These are phyloP conservation scores for Neofusicoccum umdonicola DNA, from an alignment of 2,329 filamentous ascomycete genomes.

Conservation along the genomic window DNA sequence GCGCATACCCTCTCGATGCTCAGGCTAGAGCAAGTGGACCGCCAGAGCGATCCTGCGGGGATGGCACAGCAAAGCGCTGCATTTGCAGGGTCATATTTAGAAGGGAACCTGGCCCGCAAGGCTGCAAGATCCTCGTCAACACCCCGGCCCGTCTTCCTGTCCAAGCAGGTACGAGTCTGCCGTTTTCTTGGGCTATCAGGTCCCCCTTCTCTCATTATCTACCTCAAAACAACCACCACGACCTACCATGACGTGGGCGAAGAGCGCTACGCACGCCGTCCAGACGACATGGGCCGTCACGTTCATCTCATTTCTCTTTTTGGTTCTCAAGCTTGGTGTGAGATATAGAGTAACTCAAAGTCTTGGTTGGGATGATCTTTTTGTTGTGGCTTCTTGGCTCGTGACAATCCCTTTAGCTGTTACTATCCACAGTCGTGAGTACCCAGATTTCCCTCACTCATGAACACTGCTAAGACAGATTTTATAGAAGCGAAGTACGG, in stretches of 20 bases:
- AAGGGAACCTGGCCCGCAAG: not conserved
- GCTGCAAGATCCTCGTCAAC: not conserved
- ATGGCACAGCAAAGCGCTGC: not conserved
- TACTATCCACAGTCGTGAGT: not conserved
- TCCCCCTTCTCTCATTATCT: not conserved
- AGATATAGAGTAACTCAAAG: not conserved
- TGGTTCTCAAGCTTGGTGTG: slow-evolving; percentile 3
- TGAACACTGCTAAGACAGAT: not conserved
- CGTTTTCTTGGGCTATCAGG: not conserved
- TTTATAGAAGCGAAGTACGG: not conserved
- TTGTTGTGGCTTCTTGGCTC: not conserved
- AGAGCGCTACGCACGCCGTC: not conserved
- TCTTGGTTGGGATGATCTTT: not conserved
- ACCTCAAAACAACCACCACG: not conserved
- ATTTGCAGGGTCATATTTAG: not conserved
- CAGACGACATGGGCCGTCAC: not conserved
- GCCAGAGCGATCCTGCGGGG: not conserved
- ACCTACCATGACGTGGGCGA: not conserved
- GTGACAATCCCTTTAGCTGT: not conserved
- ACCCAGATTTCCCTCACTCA: not conserved
- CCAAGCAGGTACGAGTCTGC: not conserved
- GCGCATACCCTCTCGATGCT: not conserved
- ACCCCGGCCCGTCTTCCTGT: not conserved
- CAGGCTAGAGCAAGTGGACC: not conserved
- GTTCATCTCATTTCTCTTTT: not conserved